Percentiles rank a stretch among this genome's conserved stretches.
Conservation (phyloP, 495 filamentous ascomycete genomes). For the Talaromyces thailandensis region DNA sequence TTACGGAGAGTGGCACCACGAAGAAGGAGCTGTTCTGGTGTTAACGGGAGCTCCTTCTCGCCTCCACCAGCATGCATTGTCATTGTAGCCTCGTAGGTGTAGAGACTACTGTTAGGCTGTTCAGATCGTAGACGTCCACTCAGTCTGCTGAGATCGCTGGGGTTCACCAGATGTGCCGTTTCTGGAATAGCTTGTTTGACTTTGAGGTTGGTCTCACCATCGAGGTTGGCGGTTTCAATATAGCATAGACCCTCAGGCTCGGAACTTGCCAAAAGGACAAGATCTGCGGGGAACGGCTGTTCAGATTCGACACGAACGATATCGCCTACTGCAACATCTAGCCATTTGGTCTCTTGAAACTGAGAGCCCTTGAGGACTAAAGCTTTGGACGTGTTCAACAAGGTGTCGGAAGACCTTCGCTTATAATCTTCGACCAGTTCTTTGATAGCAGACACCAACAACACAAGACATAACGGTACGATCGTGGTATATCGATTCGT, state of each 20-base stretch:
- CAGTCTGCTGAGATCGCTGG: conserved; percentile 75
- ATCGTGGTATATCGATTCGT: conserved; percentile 96
- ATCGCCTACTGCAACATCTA: conserved; percentile 89
- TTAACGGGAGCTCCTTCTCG: conserved; percentile 83
- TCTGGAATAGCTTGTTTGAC: conserved; percentile 98
- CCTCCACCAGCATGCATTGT: conserved; percentile 89
- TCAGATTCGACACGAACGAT: conserved; percentile 93
- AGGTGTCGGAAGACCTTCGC: conserved; percentile 75
- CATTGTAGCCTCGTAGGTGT: conserved; percentile 95
- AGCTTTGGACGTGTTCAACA: conserved; percentile 82
- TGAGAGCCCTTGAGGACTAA: conserved; percentile 73
- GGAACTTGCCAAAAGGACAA: conserved; percentile 86
- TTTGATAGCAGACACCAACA: conserved; percentile 89
- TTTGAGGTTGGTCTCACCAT: conserved; percentile 97
- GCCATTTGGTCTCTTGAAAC: conserved; percentile 85
- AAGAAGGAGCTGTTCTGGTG: conserved; percentile 77
- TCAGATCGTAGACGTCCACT: conserved; percentile 86
- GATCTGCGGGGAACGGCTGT: conserved; percentile 90
- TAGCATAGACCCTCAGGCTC: conserved; percentile 98
- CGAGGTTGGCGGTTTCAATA: conserved; percentile 97
- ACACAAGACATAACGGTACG: conserved; percentile 78
- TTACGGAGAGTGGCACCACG: conserved; percentile 92
- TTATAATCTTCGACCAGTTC: conserved; percentile 93
- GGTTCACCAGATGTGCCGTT: conserved; percentile 78
- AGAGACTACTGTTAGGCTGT: conserved; percentile 96